Conservation (phyloP, 805 yeast genomes). For the Saccharomycopsis lassenensis region DNA sequence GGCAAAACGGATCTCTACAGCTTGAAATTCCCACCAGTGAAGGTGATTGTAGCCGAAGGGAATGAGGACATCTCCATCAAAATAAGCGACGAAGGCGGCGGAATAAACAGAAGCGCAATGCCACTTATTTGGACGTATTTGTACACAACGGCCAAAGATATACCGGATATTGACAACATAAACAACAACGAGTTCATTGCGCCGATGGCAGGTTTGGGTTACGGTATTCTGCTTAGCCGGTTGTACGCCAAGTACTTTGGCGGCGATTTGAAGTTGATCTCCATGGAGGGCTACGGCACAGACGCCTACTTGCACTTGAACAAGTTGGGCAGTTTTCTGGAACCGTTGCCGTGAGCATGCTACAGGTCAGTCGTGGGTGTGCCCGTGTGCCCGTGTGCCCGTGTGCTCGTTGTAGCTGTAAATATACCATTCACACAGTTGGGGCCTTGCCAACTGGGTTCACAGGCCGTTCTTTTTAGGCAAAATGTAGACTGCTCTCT, state of each 20-base stretch:
- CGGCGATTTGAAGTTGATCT: slow-evolving; percentile 75
- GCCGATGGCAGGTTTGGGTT: slow-evolving; percentile 93
- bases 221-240: slow-evolving; percentile 79
- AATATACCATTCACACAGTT: too few species aligned
- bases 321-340: slow-evolving; percentile 20
- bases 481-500: too few species aligned
- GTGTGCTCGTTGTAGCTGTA: too few species aligned
- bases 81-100: slow-evolving; percentile 90
- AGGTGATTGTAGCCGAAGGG: slow-evolving; percentile 81
- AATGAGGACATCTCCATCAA: slow-evolving; percentile 85
- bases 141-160: slow-evolving; percentile 74
- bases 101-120: slow-evolving; percentile 73
- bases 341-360: slow-evolving; percentile 12
- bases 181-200: slow-evolving; percentile 62
- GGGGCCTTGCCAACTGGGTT: too few species aligned
- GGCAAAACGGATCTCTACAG: slow-evolving; percentile 41
- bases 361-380: too few species aligned
- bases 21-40: slow-evolving; percentile 70
- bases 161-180: slow-evolving; percentile 43
- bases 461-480: too few species aligned
- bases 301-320: slow-evolving; percentile 84
- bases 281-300: slow-evolving; percentile 93
- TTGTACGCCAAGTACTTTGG: slow-evolving; percentile 85
- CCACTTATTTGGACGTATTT: slow-evolving; percentile 87
- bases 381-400: too few species aligned